phyloP scores from a whole-genome alignment of 2,329 filamentous ascomycete genomes.

The Orbilia ellipsospora region DNA sequence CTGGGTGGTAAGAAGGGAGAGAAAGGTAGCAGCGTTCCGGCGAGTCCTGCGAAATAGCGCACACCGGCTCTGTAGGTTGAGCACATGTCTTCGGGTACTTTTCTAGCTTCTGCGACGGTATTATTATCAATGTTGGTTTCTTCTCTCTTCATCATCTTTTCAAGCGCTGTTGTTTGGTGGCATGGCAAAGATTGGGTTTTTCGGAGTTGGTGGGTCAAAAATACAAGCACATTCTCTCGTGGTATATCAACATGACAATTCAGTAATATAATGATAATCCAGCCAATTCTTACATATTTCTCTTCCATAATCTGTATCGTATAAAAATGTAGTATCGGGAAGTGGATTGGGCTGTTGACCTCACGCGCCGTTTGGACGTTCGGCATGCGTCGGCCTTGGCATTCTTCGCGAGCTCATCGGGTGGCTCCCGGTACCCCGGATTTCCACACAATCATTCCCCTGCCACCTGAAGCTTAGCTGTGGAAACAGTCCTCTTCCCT shows the following conservation, averaged over 20 bases:
- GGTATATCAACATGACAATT: background rate
- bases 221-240: background rate
- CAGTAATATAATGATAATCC: slow-evolving; percentile 5
- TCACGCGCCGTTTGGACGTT: slow-evolving; percentile 14
- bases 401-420: slow-evolving; percentile 31
- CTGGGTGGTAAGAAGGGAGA: slow-evolving; percentile 51
- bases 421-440: slow-evolving; percentile 35
- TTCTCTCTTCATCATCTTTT: background rate
- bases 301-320: no score
- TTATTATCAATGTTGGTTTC: slow-evolving; percentile 7
- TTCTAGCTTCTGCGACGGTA: slow-evolving; percentile 6
- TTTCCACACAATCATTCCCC: slow-evolving; percentile 22
- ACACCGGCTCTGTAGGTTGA: slow-evolving; percentile 51
- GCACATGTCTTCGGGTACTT: slow-evolving; percentile 27
- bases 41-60: slow-evolving; percentile 23
- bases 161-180: slow-evolving; percentile 14
- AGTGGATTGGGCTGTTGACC: background rate
- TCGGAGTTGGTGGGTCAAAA: slow-evolving; percentile 3
- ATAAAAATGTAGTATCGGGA: background rate
- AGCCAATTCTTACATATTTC: slow-evolving; percentile 7
- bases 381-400: slow-evolving; percentile 56
- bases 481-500: slow-evolving; percentile 10
- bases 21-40: slow-evolving; percentile 14
- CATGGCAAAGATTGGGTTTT: background rate
- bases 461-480: slow-evolving; percentile 49